These are phyloP conservation scores for Nigrograna mackinnonii DNA, from an alignment of 2,329 filamentous ascomycete species.

Conservation along the genomic window DNA sequence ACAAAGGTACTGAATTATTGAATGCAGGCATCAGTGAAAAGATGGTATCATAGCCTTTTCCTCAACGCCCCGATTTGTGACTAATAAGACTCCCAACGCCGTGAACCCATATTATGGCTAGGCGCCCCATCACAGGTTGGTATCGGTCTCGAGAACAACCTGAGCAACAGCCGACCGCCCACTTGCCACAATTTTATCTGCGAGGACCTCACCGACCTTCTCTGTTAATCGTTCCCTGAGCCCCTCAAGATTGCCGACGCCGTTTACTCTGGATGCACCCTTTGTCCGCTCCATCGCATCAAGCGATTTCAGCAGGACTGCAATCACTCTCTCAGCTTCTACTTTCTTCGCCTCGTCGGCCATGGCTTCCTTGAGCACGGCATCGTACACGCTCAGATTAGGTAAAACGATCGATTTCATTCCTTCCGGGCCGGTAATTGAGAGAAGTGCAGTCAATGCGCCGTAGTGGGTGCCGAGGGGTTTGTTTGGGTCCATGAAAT, in stretches of 20 bases:
- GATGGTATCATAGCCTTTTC: too few species aligned
- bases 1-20: too few species aligned
- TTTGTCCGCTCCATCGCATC: constrained; percentile 55
- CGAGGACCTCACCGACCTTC: constrained; percentile 48
- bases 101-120: too few species aligned
- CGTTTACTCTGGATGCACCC: constrained; percentile 38
- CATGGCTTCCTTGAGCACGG: constrained; percentile 58
- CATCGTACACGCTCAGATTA: constrained; percentile 67
- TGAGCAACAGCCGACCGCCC: constrained; percentile 34
- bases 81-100: too few species aligned
- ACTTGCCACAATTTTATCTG: constrained; percentile 42
- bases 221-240: constrained; percentile 46
- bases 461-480: constrained; percentile 86
- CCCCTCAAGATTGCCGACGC: constrained; percentile 43
- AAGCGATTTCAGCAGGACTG: constrained; percentile 60
- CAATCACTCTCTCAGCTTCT: constrained; percentile 65
- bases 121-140: neutral
- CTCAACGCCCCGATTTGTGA: too few species aligned
- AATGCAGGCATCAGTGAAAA: too few species aligned
- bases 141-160: constrained; percentile 19
- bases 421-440: constrained; percentile 72
- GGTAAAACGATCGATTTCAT: constrained; percentile 68
- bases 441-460: constrained; percentile 77
- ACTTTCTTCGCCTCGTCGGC: constrained; percentile 56
- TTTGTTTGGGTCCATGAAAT: constrained; percentile 85